A percentile compares a stretch with the other conserved stretches of the same genome.
Conservation (phyloP, 257 asterid species). For the Solanum ahanhuiri region DNA sequence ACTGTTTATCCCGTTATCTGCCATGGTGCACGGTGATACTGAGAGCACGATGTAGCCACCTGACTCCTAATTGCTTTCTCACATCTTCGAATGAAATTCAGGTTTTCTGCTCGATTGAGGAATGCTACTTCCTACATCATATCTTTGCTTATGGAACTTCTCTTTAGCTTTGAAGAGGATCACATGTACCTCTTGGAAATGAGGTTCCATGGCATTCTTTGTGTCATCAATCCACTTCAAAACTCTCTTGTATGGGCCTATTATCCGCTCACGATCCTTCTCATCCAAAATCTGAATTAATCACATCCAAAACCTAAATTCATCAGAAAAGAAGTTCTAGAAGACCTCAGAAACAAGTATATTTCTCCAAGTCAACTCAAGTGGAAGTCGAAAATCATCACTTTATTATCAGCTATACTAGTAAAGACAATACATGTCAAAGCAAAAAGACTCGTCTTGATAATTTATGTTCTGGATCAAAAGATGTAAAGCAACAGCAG, state of each 20-base stretch:
- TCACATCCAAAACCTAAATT: constrained; percentile 38
- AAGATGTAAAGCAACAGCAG: neutral
- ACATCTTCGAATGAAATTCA: constrained; percentile 27
- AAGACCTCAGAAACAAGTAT: neutral
- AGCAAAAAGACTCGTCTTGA: neutral
- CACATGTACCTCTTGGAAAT: constrained; percentile 59
- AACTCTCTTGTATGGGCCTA: constrained; percentile 46
- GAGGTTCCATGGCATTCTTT: constrained; percentile 47
- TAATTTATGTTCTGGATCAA: neutral
- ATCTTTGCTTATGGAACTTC: constrained; percentile 21
- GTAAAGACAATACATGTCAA: neutral
- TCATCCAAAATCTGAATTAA: constrained; percentile 15
- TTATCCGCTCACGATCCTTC: constrained; percentile 41
- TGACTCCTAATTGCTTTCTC: neutral
- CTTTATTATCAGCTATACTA: neutral
- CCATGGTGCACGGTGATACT: neutral
- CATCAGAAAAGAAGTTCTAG: neutral
- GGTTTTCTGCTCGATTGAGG: constrained; percentile 1
- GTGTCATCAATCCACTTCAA: constrained; percentile 52
- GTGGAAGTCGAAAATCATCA: neutral
- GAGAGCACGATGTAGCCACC: neutral
- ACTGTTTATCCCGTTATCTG: neutral
- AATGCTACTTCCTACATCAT: constrained; percentile 4
- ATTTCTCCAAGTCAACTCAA: neutral
- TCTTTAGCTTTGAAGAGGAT: constrained; percentile 33